These are phyloP conservation scores for Veloboletus limbatus DNA, from an alignment of 1,284 basidiomycete genomes.

Conservation along the genomic window DNA sequence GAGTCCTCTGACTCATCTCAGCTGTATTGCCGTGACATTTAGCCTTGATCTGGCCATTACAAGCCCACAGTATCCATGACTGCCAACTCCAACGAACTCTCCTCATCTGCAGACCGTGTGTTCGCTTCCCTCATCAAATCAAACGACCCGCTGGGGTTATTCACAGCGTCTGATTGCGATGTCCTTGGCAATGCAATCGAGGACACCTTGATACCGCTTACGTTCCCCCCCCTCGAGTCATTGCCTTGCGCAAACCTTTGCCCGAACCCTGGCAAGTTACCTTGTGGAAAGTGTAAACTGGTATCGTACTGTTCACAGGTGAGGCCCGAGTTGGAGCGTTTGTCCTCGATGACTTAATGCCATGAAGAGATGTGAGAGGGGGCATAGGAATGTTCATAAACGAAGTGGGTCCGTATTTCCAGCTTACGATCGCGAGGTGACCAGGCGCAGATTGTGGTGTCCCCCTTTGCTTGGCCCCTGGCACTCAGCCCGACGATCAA, in stretches of 20 bases:
- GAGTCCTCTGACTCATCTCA: not conserved
- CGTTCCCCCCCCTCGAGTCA: slow-evolving; percentile 16
- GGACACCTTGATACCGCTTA: slow-evolving; percentile 13
- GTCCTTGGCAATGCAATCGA: slow-evolving; percentile 17
- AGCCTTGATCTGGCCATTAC: too few species aligned
- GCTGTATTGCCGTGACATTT: not conserved
- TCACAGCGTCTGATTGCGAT: slow-evolving; percentile 20
- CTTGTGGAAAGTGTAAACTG: slow-evolving; percentile 36
- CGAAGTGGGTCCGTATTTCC: slow-evolving; percentile 6
- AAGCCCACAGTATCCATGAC: slow-evolving; percentile 12
- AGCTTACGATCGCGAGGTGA: not conserved
- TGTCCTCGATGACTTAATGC: not conserved
- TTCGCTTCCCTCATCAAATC: slow-evolving; percentile 18
- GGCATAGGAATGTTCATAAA: slow-evolving; percentile 19
- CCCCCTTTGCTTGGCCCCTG: not conserved
- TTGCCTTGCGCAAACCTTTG: slow-evolving; percentile 30
- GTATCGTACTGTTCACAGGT: slow-evolving; percentile 42
- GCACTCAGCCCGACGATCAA: not conserved
- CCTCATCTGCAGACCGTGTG: slow-evolving; percentile 1
- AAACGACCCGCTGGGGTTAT: slow-evolving; percentile 19
- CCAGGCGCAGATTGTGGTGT: slow-evolving; percentile 18
- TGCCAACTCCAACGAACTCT: not conserved
- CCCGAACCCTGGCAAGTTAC: slow-evolving; percentile 21
- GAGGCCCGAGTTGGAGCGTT: not conserved
- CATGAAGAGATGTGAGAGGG: slow-evolving; percentile 23